These are phyloP conservation scores for Trichosporon ovoides DNA, from an alignment of 1,284 basidiomycete genomes.

Conservation along the genomic window DNA sequence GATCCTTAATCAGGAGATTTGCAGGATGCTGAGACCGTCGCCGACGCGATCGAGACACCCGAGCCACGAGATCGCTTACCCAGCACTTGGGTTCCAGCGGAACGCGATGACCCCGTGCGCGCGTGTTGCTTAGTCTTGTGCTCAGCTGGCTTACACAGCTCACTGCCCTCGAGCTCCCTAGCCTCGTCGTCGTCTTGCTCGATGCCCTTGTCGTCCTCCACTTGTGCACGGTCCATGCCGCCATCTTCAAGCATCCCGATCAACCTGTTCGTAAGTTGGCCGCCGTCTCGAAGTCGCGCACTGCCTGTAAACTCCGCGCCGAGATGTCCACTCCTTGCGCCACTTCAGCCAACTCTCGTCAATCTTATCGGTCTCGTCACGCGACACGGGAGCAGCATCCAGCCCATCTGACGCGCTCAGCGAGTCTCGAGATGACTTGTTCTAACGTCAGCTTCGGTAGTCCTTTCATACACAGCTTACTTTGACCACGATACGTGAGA, in stretches of 20 bases:
- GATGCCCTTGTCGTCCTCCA: constrained; percentile 45
- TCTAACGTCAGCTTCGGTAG: constrained; percentile 23
- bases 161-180: constrained; percentile 35
- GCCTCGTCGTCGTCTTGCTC: constrained; percentile 39
- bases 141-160: constrained; percentile 27
- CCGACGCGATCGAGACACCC: no score
- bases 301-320: constrained; percentile 45
- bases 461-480: constrained; percentile 18
- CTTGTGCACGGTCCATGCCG: constrained; percentile 23
- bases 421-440: constrained; percentile 24
- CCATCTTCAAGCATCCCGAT: constrained; percentile 32
- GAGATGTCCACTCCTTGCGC: constrained; percentile 43
- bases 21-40: background rate
- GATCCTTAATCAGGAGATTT: no score
- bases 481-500: constrained; percentile 33
- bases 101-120: background rate
- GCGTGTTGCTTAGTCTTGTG: background rate
- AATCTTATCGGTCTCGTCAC: constrained; percentile 38
- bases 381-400: constrained; percentile 25
- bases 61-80: background rate
- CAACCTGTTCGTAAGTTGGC: constrained; percentile 23
- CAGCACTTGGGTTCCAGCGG: background rate
- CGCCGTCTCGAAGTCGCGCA: constrained; percentile 17
- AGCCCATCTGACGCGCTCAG: constrained; percentile 26
- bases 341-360: constrained; percentile 42